Base-by-base conservation (phyloP, 768 basidiomycete genomes). In the Trametopsis cervina region DNA sequence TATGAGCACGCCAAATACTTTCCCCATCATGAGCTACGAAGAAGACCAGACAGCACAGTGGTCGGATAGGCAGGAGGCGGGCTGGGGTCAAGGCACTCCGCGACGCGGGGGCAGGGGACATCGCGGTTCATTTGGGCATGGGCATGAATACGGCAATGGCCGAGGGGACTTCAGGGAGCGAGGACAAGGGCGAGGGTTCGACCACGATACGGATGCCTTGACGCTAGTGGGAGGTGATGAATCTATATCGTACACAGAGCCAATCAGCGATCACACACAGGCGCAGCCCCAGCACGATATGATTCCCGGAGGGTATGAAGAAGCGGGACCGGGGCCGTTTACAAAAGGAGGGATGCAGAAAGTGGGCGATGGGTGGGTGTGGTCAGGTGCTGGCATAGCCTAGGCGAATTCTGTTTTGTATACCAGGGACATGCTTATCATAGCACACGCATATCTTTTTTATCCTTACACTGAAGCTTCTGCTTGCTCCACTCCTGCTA, bases 311-410 rank as follows among this genome's bases (percentile, higher is more conserved):
- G 5, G 12, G 18, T 21, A 40, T 36, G 38, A 37, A n/a, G 51
- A 26, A 4, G 41, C 39, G 17, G 46, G 9, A 15, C 21, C 29
- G 12, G 20, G 26, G 38, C 27, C n/a, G 54, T 47, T 13, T 49
- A 48, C 17, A 29, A 43, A 20, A 50, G 64, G 63, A 26, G 54
- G 74, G 50, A 88, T 88, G 85, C 77, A 80, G 66, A 76, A 71
- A 55, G 68, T 86, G 18, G 83, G 79, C 36, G 86, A 81, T 63
- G 78, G 75, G 57, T 87, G 85, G 87, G 66, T 81, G 44, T 87
- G 77, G 81, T 54, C 75, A 70, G 54, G 50, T 52, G 33, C 57
- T 59, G 20, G 58, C 55, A 37, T 44, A 21, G 49, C 46, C 39
- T 54, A 50, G 44, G 41, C 42, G 29, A 22, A 50, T 33, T n/a